These are phyloP conservation scores for Phyllostachys edulis DNA, from an alignment of 176 grass and related monocot genomes.

Conservation along the genomic window DNA sequence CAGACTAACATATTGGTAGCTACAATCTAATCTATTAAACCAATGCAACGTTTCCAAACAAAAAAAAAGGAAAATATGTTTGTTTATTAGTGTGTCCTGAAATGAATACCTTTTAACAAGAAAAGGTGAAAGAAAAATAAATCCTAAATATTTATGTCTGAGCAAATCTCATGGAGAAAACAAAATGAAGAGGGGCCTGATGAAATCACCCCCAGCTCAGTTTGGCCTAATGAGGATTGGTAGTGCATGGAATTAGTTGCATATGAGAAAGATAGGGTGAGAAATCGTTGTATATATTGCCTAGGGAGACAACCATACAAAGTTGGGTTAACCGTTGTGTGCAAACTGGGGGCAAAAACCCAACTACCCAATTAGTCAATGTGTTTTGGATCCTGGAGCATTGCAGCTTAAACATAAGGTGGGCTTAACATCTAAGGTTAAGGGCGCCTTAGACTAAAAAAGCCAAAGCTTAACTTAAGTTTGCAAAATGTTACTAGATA, in stretches of 20 bases:
- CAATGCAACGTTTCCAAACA: background rate
- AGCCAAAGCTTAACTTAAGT: background rate
- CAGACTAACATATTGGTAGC: background rate
- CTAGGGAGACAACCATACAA: background rate
- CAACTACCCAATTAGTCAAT: background rate
- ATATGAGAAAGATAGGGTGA: background rate
- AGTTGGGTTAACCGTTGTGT: background rate
- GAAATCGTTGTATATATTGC: background rate
- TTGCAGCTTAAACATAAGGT: background rate
- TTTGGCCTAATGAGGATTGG: background rate
- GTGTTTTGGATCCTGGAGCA: background rate
- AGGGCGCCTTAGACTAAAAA: background rate
- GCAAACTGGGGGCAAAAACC: background rate
- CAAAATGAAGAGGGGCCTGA: background rate
- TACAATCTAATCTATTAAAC: background rate
- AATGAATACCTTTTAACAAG: background rate
- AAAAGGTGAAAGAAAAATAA: background rate
- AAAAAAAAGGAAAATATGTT: background rate
- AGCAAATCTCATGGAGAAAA: background rate
- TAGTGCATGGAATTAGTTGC: background rate
- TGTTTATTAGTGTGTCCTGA: background rate
- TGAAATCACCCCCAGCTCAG: background rate
- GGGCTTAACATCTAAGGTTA: background rate
- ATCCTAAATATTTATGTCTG: background rate
- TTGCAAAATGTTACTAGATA: background rate